These are phyloP conservation scores for Aspergillus viridinutans DNA, from an alignment of 2,329 filamentous ascomycete genomes.

Conservation along the genomic window DNA sequence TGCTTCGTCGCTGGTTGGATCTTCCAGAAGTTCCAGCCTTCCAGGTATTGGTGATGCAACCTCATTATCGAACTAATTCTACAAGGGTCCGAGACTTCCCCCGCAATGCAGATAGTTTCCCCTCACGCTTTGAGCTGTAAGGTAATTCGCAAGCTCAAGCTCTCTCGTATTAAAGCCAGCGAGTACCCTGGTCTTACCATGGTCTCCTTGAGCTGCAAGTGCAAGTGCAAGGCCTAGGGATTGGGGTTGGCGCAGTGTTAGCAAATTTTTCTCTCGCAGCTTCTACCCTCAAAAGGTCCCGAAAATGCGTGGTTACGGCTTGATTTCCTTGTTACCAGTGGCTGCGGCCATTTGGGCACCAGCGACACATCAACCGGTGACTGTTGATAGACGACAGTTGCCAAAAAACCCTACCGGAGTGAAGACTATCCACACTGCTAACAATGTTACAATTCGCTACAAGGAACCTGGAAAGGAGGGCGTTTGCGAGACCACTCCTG, in stretches of 20 bases:
- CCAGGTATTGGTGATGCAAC: constrained; percentile 1
- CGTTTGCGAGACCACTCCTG: constrained; percentile 53
- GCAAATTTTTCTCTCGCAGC: neutral
- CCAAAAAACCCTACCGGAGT: constrained; percentile 36
- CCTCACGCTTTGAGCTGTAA: constrained; percentile 3
- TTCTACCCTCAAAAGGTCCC: neutral
- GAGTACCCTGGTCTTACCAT: neutral
- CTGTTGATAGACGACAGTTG: constrained; percentile 26
- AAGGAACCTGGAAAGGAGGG: constrained; percentile 52
- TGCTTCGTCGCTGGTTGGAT: neutral
- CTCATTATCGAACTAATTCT: constrained; percentile 1
- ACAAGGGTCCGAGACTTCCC: neutral
- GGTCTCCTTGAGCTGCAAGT: neutral
- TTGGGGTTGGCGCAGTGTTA: neutral
- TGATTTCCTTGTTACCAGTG: constrained; percentile 20
- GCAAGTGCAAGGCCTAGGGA: neutral
- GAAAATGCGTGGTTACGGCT: constrained; percentile 20
- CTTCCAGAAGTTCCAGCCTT: neutral
- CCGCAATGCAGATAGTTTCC: neutral
- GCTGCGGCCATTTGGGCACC: constrained; percentile 11
- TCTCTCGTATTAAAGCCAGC: constrained; percentile 1
- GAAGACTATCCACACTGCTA: constrained; percentile 36
- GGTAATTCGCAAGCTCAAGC: neutral
- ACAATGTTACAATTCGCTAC: constrained; percentile 53
- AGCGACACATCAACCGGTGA: constrained; percentile 6